Percentiles rank a stretch among this genome's conserved stretches.
phyloP scores from a whole-genome alignment of 176 grass and related monocot species.

The Oryza rufipogon region DNA sequence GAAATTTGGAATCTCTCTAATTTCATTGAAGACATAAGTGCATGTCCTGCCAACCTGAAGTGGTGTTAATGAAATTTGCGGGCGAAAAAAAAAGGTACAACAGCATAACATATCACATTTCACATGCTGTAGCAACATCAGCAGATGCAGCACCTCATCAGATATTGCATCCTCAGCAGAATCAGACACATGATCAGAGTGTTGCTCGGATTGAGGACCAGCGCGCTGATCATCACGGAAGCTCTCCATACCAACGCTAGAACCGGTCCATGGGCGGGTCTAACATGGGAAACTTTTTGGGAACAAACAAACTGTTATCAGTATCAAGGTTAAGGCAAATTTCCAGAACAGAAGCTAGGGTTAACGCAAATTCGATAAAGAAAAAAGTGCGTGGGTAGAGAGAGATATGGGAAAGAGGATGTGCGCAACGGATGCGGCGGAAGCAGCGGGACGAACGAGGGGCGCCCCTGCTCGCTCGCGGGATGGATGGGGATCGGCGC shows the following conservation, averaged over 20 bases:
- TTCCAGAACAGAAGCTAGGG: too few species aligned
- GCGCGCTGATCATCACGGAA: background rate
- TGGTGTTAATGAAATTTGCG: background rate
- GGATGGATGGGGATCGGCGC: too few species aligned
- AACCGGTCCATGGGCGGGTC: too few species aligned
- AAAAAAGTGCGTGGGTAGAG: too few species aligned
- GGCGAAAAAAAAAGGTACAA: background rate
- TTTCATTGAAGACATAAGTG: background rate
- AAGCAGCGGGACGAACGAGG: too few species aligned
- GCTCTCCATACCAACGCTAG: constrained; percentile 28
- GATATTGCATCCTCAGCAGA: constrained; percentile 44
- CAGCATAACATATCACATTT: background rate
- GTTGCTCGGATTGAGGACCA: constrained; percentile 28
- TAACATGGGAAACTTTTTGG: too few species aligned
- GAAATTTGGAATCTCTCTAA: background rate
- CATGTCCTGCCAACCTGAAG: background rate
- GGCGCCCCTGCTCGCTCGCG: too few species aligned
- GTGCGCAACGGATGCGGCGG: too few species aligned
- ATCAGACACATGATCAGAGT: constrained; percentile 16
- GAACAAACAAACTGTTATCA: too few species aligned
- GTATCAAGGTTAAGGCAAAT: too few species aligned
- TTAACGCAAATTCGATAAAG: too few species aligned
- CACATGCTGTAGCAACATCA: background rate
- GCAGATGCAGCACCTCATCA: constrained; percentile 40
- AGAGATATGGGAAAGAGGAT: too few species aligned